These are phyloP conservation scores for Tritrichomonas musculus DNA, from an alignment of 208 protist genomes.

Conservation along the genomic window DNA sequence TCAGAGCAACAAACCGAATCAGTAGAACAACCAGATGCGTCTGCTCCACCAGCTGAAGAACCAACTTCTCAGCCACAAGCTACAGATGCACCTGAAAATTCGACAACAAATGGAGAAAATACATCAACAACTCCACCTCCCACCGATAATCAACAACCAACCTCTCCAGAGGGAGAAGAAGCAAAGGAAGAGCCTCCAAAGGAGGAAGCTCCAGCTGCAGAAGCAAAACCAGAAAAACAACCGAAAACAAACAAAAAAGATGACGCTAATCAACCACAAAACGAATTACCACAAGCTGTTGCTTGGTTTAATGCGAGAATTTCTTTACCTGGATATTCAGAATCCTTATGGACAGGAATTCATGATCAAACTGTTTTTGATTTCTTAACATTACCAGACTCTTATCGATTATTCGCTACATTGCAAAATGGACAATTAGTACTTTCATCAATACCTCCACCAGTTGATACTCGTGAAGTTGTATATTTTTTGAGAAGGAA, in stretches of 20 bases:
- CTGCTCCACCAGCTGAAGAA: too few species aligned
- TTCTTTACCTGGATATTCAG: background rate
- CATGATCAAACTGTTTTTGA: constrained; percentile 19
- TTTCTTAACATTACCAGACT: background rate
- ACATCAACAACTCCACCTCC: too few species aligned
- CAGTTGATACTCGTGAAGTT: background rate
- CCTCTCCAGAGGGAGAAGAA: too few species aligned
- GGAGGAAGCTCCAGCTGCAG: too few species aligned
- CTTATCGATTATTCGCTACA: constrained; percentile 11
- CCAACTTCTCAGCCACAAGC: too few species aligned
- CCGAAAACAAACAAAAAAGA: background rate
- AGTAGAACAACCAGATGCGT: too few species aligned
- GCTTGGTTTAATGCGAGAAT: constrained; percentile 1
- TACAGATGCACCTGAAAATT: too few species aligned
- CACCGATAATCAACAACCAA: too few species aligned
- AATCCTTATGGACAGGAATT: background rate
- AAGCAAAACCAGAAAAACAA: background rate
- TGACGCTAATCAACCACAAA: background rate
- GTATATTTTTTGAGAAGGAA: constrained; percentile 3
- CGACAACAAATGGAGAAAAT: too few species aligned
- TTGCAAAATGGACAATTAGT: background rate
- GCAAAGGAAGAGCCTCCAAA: too few species aligned
- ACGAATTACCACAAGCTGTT: background rate
- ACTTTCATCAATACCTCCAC: background rate
- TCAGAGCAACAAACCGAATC: too few species aligned